phyloP scores from a whole-genome alignment of 2,329 filamentous ascomycete genomes.

The Escovopsis sp. region DNA sequence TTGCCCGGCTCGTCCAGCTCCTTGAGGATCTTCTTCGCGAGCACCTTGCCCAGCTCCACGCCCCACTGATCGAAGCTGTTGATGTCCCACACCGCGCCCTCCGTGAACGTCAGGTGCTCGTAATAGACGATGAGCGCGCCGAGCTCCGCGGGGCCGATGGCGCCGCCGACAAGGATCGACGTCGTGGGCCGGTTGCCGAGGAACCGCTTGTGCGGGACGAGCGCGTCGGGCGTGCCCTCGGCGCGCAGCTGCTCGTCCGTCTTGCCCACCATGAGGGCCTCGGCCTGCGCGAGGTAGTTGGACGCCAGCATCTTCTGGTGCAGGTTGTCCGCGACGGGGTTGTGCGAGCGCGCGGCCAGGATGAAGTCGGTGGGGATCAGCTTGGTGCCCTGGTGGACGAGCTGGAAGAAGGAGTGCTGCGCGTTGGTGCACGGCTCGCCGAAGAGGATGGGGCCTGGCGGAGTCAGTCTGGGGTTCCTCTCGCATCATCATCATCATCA shows the following conservation, averaged over 20 bases:
- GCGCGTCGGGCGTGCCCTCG: slow-evolving; percentile 56
- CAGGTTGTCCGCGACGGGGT: slow-evolving; percentile 79
- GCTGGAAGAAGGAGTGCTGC: slow-evolving; percentile 99
- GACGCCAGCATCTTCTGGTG: slow-evolving; percentile 95
- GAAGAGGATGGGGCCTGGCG: slow-evolving; percentile 66
- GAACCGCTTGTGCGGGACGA: slow-evolving; percentile 99
- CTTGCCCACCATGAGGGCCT: slow-evolving; percentile 86
- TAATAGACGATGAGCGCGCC: slow-evolving; percentile 97
- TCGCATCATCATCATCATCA: no score
- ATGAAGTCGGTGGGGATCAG: slow-evolving; percentile 98
- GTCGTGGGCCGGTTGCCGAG: slow-evolving; percentile 94
- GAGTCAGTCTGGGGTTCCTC: slow-evolving; percentile 8
- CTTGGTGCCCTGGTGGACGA: slow-evolving; percentile 97
- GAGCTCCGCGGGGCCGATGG: slow-evolving; percentile 86
- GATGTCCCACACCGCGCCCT: slow-evolving; percentile 98
- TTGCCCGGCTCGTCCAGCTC: slow-evolving; percentile 73
- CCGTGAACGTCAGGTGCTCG: slow-evolving; percentile 95
- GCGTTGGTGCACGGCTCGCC: slow-evolving; percentile 98
- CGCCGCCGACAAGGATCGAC: slow-evolving; percentile 74
- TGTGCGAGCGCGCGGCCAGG: slow-evolving; percentile 89
- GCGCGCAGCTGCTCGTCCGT: slow-evolving; percentile 64
- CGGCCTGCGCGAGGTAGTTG: slow-evolving; percentile 82
- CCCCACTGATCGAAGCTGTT: slow-evolving; percentile 99
- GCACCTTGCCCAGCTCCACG: slow-evolving; percentile 90
- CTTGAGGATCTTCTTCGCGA: slow-evolving; percentile 79